Conservation (phyloP, 2,329 filamentous ascomycete genomes). For the Blumeria graminis region DNA sequence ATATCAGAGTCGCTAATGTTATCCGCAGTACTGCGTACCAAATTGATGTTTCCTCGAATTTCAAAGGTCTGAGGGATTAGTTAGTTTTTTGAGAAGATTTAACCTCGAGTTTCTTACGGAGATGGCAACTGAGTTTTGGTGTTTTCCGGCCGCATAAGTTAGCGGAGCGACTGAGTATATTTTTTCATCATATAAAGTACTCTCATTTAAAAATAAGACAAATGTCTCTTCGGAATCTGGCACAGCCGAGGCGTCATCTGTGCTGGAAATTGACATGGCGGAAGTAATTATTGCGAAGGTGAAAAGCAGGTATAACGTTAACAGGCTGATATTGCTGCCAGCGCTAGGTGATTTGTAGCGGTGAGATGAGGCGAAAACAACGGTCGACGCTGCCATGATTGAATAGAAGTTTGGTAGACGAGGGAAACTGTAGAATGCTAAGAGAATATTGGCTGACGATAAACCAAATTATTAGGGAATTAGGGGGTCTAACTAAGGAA, state of each 20-base stretch:
- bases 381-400: slow-evolving; percentile 11
- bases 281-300: slow-evolving; percentile 6
- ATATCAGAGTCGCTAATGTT: slow-evolving; percentile 16
- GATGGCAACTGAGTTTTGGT: slow-evolving; percentile 5
- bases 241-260: slow-evolving; percentile 9
- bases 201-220: background rate
- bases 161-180: slow-evolving; percentile 11
- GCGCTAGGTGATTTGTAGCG: too few species aligned
- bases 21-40: slow-evolving; percentile 3
- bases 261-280: slow-evolving; percentile 9
- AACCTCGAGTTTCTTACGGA: slow-evolving; percentile 4
- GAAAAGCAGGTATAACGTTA: slow-evolving; percentile 6
- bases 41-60: slow-evolving; percentile 4
- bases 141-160: slow-evolving; percentile 8
- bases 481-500: too few species aligned
- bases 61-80: slow-evolving; percentile 4
- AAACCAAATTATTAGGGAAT: too few species aligned
- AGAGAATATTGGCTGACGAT: too few species aligned
- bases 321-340: background rate
- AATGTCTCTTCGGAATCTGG: slow-evolving; percentile 3
- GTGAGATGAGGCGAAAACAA: slow-evolving; percentile 6
- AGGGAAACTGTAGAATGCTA: too few species aligned
- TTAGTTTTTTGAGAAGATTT: background rate
- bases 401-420: background rate
- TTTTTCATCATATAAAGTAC: slow-evolving; percentile 1